These are phyloP conservation scores for Debaryomyces maramus DNA, from an alignment of 805 yeast species.

Conservation along the genomic window DNA sequence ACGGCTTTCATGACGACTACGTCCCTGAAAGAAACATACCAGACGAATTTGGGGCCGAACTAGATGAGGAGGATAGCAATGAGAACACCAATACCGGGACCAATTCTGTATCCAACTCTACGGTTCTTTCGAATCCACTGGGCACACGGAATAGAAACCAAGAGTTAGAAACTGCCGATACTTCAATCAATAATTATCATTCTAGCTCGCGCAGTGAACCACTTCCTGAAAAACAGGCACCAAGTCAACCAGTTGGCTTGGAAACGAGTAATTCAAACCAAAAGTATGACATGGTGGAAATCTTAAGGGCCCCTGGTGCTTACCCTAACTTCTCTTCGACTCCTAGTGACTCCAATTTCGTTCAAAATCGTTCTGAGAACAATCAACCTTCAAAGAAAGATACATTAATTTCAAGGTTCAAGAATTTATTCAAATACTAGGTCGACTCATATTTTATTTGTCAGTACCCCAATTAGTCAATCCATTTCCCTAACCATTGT, in stretches of 20 bases:
- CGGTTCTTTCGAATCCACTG: constrained; percentile 1
- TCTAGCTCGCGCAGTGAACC: background rate
- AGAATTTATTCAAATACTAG: constrained; percentile 31
- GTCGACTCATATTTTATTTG: too few species aligned
- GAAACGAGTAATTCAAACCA: background rate
- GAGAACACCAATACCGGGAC: constrained; percentile 25
- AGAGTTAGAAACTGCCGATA: background rate
- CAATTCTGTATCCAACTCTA: constrained; percentile 14
- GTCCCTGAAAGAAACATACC: constrained; percentile 3
- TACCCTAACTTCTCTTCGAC: constrained; percentile 14
- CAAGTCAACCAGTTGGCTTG: background rate
- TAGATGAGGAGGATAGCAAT: constrained; percentile 13
- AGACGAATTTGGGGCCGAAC: constrained; percentile 4
- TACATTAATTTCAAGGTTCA: constrained; percentile 30
- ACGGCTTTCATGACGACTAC: constrained; percentile 6
- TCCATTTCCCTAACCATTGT: background rate
- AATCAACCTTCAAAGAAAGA: constrained; percentile 18
- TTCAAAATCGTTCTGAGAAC: background rate
- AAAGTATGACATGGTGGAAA: constrained; percentile 9
- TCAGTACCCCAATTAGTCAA: background rate
- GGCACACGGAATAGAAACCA: background rate
- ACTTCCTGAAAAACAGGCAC: background rate
- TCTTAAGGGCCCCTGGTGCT: constrained; percentile 21
- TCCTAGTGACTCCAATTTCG: constrained; percentile 5
- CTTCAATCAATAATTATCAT: background rate